A percentile compares a stretch with the other conserved stretches of the same genome.
Conservation (phyloP, 345 rosid species). For the Geranium rotundifolium region DNA sequence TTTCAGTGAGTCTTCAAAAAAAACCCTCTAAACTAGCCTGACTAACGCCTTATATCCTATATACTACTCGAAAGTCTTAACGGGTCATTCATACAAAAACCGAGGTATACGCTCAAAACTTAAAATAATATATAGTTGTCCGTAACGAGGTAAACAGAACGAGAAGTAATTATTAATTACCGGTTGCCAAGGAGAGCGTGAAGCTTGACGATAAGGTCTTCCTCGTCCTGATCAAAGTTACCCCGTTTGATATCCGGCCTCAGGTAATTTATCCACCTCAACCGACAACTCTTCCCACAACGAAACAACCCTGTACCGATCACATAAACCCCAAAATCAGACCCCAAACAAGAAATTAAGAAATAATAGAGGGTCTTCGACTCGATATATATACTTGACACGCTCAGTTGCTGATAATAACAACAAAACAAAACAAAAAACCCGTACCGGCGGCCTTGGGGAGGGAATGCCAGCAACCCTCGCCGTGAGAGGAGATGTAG, state of each 20-base stretch:
- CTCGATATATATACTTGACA: too few species aligned
- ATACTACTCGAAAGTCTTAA: too few species aligned
- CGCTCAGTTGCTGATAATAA: background rate
- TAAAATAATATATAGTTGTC: background rate
- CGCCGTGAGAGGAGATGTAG: slow-evolving; percentile 29
- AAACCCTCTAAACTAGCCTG: too few species aligned
- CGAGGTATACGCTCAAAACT: too few species aligned
- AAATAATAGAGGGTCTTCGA: background rate
- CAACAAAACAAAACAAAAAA: background rate
- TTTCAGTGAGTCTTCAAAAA: too few species aligned
- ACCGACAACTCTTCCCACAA: slow-evolving; percentile 36
- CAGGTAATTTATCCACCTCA: slow-evolving; percentile 41
- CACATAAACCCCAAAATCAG: too few species aligned
- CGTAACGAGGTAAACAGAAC: background rate
- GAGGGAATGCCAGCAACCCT: slow-evolving; percentile 34
- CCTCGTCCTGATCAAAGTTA: slow-evolving; percentile 36
- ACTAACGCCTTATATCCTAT: too few species aligned
- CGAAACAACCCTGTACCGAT: slow-evolving; percentile 24
- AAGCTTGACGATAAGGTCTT: slow-evolving; percentile 41
- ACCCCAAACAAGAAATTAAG: slow-evolving; percentile 1
- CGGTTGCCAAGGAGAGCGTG: slow-evolving; percentile 40
- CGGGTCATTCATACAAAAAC: too few species aligned
- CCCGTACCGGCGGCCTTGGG: slow-evolving; percentile 32
- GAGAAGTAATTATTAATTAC: slow-evolving; percentile 9
- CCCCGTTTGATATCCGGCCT: slow-evolving; percentile 40